Conservation (phyloP, 2,329 filamentous ascomycete genomes). For the Ambrosiella cleistominuta region DNA sequence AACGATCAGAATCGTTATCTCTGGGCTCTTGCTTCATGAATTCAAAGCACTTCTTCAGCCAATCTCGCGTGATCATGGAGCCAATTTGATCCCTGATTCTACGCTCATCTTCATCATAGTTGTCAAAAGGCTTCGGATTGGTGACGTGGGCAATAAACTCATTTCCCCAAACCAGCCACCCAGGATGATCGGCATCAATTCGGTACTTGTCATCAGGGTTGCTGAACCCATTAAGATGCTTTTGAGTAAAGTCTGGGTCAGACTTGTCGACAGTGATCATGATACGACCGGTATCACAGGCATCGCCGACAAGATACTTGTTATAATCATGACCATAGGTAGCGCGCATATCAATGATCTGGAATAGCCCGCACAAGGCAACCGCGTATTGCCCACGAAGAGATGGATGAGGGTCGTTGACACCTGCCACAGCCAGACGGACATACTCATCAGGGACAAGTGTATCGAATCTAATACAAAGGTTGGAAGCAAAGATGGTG, state of each 20-base stretch:
- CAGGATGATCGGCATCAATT: constrained; percentile 79
- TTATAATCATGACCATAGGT: constrained; percentile 68
- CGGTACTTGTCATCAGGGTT: constrained; percentile 62
- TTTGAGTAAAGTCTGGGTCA: constrained; percentile 60
- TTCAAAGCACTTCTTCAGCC: constrained; percentile 75
- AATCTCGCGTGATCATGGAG: constrained; percentile 58
- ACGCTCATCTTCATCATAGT: constrained; percentile 67
- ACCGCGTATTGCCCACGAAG: constrained; percentile 66
- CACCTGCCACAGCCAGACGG: constrained; percentile 62
- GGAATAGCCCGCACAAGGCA: constrained; percentile 59
- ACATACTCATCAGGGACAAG: constrained; percentile 70
- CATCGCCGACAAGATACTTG: constrained; percentile 18
- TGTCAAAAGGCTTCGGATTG: constrained; percentile 47
- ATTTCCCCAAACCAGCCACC: constrained; percentile 93
- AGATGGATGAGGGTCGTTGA: constrained; percentile 79
- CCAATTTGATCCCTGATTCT: constrained; percentile 64
- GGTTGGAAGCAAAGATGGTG: constrained; percentile 74
- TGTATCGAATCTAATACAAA: constrained; percentile 80
- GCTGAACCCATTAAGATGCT: constrained; percentile 62
- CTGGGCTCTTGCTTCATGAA: constrained; percentile 94
- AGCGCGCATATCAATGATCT: constrained; percentile 72
- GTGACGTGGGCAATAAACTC: constrained; percentile 64
- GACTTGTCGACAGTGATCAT: constrained; percentile 55
- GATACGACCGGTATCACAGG: constrained; percentile 54
- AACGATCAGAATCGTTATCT: constrained; percentile 64